Percentiles rank a stretch among this genome's conserved stretches.
Evolutionary conservation across 495 filamentous ascomycete species (phyloP).

Genomic region (Penicillium paradoxum): DNA sequence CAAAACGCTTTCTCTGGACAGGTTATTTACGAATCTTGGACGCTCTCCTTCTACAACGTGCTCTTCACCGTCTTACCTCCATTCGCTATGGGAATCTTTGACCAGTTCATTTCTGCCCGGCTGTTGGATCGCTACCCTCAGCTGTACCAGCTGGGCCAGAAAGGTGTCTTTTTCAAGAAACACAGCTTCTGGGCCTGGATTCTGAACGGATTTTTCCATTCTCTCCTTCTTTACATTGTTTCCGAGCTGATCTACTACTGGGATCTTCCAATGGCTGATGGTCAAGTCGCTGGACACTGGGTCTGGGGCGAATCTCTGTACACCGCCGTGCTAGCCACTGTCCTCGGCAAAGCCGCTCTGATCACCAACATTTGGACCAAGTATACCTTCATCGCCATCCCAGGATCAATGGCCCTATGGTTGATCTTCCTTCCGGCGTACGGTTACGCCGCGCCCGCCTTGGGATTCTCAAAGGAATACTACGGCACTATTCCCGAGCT

Average conservation of each 20-base stretch:
- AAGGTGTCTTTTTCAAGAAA: conserved; percentile 86
- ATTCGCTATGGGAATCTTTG: conserved; percentile 92
- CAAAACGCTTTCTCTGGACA: conserved; percentile 97
- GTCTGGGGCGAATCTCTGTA: conserved; percentile 94
- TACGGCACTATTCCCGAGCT: conserved; percentile 75
- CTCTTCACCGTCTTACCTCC: conserved; percentile 95
- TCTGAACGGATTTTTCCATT: conserved; percentile 91
- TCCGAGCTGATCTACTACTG: conserved; percentile 73
- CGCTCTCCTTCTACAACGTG: conserved; percentile 97
- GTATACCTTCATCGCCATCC: conserved; percentile 93
- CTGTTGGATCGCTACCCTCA: conserved; percentile 97
- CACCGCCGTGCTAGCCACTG: conserved; percentile 82
- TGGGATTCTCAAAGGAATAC: conserved; percentile 82
- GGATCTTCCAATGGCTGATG: conserved; percentile 71
- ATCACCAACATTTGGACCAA: conserved; percentile 99
- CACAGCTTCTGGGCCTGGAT: conserved; percentile 92
- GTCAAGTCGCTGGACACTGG: conserved; percentile 86
- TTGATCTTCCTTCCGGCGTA: conserved; percentile 85
- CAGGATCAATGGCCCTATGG: conserved; percentile 89
- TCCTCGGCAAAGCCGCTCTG: conserved; percentile 90
- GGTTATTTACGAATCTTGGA: conserved; percentile 99
- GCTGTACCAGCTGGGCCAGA: conserved; percentile 88
- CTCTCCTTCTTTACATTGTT: conserved; percentile 81
- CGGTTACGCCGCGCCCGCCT: conserved; percentile 79
- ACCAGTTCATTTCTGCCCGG: conserved; percentile 95